Base-by-base conservation (phyloP, 139 green algal species). In the Limnomonas spitsbergensis region DNA sequence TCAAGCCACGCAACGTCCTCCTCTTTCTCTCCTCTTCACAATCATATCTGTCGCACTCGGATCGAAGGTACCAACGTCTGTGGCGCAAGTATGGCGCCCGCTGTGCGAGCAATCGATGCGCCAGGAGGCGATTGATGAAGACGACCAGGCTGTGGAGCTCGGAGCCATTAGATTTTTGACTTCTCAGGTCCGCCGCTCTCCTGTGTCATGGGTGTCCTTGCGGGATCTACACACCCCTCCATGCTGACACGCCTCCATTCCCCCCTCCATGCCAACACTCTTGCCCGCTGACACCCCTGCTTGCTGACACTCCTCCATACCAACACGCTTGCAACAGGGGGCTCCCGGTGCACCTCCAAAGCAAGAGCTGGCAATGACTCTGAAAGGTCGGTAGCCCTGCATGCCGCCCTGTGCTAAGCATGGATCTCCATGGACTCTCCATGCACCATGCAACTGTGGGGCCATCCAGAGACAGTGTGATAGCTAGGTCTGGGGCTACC, bases 71-170 rank as follows among this genome's bases (percentile, higher is more conserved):
- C 68, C 68, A 9, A 7, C 36, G 14, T n/a, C 68, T 27, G 68
- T 74, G 3, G 68, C 68, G 68, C 68, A 74, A 32, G 6, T 74
- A 27, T 74, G 68, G 68, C 35, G 68, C 4, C 68, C 68, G 4
- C 4, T 74, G 36, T 74, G 68, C 36, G 68, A 74, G 68, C 68
- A 74, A 32, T 74, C 68, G 7, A 40, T 74, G 68, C 68, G 9
- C 3, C 4, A 4, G 4, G 42, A 26, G 3, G 29, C 20, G 29
- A 74, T 74, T 47, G 68, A 74, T 74, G 68, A 74, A 32, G 68
- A 74, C 29, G 68, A 74, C 6, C 7, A 9, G 29, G 68, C 34
- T 29, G 68, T 74, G 35, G 68, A 74, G 36, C 68, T 74, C 29
- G 68, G 68, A 6, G 42, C 20, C 36, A 32, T 74, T 4, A 24